Conservation (phyloP, 179 eudicot genomes). For the Pouteria campechiana region DNA sequence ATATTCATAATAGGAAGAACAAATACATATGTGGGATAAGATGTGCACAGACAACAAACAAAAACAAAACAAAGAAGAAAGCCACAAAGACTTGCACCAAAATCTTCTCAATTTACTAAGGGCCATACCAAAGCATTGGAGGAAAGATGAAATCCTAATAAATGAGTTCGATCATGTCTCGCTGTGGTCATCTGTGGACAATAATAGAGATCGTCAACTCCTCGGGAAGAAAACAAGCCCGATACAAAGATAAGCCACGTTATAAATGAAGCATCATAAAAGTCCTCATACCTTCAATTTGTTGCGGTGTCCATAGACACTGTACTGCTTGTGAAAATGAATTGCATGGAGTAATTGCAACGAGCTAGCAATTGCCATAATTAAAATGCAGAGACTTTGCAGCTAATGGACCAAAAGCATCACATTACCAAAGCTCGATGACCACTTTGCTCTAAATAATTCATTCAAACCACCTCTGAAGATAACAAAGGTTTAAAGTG, state of each 20-base stretch:
- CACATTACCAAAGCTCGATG: no score
- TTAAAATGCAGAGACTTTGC: no score
- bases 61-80: background rate
- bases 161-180: slow-evolving; percentile 20
- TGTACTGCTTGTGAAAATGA: slow-evolving; percentile 16
- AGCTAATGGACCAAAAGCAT: no score
- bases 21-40: background rate
- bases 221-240: background rate
- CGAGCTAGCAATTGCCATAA: slow-evolving; percentile 58
- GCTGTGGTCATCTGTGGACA: slow-evolving; percentile 14
- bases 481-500: no score
- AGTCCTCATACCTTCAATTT: slow-evolving; percentile 30
- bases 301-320: slow-evolving; percentile 22
- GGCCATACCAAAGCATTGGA: slow-evolving; percentile 24
- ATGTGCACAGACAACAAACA: background rate
- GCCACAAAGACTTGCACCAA: background rate
- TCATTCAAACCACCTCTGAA: no score
- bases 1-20: background rate
- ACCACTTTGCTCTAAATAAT: no score
- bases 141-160: slow-evolving; percentile 19
- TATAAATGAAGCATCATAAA: slow-evolving; percentile 3
- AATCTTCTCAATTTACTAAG: background rate
- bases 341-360: slow-evolving; percentile 39
- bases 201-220: background rate
- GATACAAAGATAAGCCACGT: background rate